phyloP scores from a whole-genome alignment of 2,329 filamentous ascomycete species.

The Plenodomus lindquistii region DNA sequence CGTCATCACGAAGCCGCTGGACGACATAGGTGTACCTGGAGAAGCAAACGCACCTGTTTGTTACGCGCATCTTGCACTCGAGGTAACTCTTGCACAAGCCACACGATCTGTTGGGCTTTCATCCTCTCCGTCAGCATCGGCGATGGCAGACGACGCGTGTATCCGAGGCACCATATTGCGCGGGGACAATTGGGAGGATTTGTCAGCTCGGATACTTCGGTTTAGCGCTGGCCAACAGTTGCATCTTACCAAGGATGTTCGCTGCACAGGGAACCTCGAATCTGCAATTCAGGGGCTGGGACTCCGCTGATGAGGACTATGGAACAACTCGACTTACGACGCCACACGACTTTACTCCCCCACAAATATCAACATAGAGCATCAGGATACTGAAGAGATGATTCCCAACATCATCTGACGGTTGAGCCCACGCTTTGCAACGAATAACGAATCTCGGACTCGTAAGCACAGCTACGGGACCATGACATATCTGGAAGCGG shows the following conservation, averaged over 20 bases:
- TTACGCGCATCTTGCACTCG: constrained; percentile 65
- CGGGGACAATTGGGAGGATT: constrained; percentile 18
- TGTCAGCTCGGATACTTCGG: constrained; percentile 8
- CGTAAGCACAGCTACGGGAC: no score
- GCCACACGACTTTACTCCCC: no score
- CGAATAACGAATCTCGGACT: no score
- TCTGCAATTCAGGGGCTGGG: constrained; percentile 1
- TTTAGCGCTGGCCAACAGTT: constrained; percentile 18
- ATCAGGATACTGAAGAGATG: no score
- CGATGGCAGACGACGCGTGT: background rate
- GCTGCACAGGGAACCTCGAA: constrained; percentile 6
- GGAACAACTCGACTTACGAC: background rate
- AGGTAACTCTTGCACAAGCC: constrained; percentile 45
- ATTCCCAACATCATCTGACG: no score
- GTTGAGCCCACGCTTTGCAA: no score
- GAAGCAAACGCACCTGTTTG: constrained; percentile 64
- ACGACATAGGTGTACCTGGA: constrained; percentile 60
- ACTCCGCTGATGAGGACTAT: background rate
- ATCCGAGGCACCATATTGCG: constrained; percentile 12
- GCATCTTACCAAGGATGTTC: constrained; percentile 6
- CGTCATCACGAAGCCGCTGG: constrained; percentile 57
- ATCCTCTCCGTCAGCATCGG: background rate
- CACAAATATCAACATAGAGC: no score
- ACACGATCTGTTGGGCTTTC: background rate
- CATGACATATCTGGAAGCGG: no score